Conservation (phyloP, 2,329 filamentous ascomycete genomes). For the Geosmithia putterillii region DNA sequence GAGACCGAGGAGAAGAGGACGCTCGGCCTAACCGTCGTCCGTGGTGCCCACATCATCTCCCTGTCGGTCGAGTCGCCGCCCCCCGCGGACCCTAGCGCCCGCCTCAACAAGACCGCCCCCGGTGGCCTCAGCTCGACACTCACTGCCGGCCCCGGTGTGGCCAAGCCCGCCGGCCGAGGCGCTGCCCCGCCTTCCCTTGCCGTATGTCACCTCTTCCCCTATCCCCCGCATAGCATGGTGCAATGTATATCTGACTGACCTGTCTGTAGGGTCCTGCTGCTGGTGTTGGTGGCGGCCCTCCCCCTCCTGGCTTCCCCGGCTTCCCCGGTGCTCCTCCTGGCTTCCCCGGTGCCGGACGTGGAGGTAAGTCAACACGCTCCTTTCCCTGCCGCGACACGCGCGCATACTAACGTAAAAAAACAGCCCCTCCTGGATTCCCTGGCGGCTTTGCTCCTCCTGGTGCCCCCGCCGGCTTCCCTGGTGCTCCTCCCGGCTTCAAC, state of each 20-base stretch:
- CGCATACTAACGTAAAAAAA: conserved; percentile 16
- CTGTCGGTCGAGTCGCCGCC: conserved; percentile 92
- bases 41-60: conserved; percentile 88
- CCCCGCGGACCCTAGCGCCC: conserved; percentile 81
- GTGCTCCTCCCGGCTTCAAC: conserved; percentile 36
- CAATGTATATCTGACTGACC: conserved; percentile 8
- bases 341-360: conserved; percentile 35
- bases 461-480: conserved; percentile 34
- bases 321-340: conserved; percentile 36
- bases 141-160: conserved; percentile 76
- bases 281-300: conserved; percentile 64
- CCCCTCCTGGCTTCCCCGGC: conserved; percentile 40
- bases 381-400: background rate
- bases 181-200: conserved; percentile 62
- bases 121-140: conserved; percentile 59
- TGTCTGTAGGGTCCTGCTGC: conserved; percentile 58
- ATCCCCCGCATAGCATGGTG: background rate
- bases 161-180: conserved; percentile 82
- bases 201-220: conserved; percentile 27
- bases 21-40: conserved; percentile 87
- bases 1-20: conserved; percentile 96
- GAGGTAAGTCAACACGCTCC: conserved; percentile 31
- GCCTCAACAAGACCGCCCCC: conserved; percentile 67
- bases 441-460: conserved; percentile 24
- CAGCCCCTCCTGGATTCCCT: conserved; percentile 35